Conservation (phyloP, 129 eudicot genomes). For the Rutidosis leptorrhynchoides region DNA sequence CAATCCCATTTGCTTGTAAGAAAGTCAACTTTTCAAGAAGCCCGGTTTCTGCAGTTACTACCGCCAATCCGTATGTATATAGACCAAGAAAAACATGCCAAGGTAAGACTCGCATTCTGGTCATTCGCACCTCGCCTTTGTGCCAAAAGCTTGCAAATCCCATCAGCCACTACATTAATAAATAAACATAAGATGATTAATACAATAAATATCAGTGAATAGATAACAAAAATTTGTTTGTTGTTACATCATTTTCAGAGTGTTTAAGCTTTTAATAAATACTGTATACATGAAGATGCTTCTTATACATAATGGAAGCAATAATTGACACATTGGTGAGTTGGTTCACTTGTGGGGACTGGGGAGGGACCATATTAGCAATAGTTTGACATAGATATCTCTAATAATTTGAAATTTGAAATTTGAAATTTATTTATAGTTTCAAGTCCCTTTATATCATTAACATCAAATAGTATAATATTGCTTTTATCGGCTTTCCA, state of each 20-base stretch:
- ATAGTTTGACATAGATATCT: not conserved
- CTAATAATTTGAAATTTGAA: constrained; percentile 19
- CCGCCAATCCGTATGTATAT: constrained; percentile 82
- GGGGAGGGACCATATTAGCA: constrained; percentile 28
- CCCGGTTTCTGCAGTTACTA: constrained; percentile 88
- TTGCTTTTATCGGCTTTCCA: constrained; percentile 1
- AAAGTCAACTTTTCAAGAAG: constrained; percentile 87
- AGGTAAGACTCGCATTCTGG: constrained; percentile 54
- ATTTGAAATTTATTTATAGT: constrained; percentile 5
- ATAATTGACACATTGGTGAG: constrained; percentile 17
- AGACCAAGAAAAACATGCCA: constrained; percentile 94
- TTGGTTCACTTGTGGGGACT: constrained; percentile 5
- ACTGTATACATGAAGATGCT: not conserved
- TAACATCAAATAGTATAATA: not conserved
- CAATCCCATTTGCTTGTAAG: constrained; percentile 56
- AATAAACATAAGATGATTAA: not conserved
- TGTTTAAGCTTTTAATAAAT: not conserved
- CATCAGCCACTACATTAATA: constrained; percentile 69
- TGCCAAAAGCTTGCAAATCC: constrained; percentile 96
- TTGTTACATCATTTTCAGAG: not conserved
- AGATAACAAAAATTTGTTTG: not conserved
- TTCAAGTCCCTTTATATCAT: constrained; percentile 8
- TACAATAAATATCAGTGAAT: not conserved
- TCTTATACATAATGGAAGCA: constrained; percentile 18
- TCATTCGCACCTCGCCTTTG: constrained; percentile 62